phyloP scores from a whole-genome alignment of 2,329 filamentous ascomycete species.

The Verticillium longisporum region DNA sequence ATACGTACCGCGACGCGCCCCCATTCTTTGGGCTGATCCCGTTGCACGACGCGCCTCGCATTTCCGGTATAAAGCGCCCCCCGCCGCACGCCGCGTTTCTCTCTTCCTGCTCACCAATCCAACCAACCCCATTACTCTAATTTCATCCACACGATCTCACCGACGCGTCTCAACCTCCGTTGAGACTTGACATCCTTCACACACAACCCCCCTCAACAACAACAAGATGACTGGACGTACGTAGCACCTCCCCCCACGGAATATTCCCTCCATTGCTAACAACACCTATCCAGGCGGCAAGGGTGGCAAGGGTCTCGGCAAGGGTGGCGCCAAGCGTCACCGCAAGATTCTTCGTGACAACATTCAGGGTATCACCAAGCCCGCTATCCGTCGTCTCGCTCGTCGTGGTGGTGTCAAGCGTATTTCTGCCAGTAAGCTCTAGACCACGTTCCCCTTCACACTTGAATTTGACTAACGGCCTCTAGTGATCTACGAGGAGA shows the following conservation, averaged over 20 bases:
- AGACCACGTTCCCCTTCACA: too few species aligned
- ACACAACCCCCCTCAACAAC: constrained; percentile 6
- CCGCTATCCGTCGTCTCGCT: constrained; percentile 94
- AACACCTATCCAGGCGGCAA: constrained; percentile 61
- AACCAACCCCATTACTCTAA: not conserved
- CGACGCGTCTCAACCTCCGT: not conserved
- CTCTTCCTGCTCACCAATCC: not conserved
- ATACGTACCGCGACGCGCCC: not conserved
- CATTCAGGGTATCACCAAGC: constrained; percentile 99
- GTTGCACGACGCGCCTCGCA: constrained; percentile 4
- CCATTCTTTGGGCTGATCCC: constrained; percentile 11
- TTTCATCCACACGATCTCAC: not conserved
- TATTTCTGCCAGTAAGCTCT: constrained; percentile 82
- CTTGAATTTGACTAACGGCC: constrained; percentile 7
- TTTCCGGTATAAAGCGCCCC: constrained; percentile 8
- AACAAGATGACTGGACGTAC: constrained; percentile 69
- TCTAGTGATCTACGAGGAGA: constrained; percentile 71
- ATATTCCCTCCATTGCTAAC: not conserved
- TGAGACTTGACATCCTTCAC: not conserved
- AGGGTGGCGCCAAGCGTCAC: constrained; percentile 98
- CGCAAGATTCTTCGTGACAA: constrained; percentile 99
- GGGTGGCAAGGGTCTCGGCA: constrained; percentile 95
- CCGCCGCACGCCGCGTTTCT: constrained; percentile 4
- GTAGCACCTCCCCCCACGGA: constrained; percentile 23
- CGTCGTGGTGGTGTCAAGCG: constrained; percentile 99